These are phyloP conservation scores for Trichoderma gracile DNA, from an alignment of 2,329 filamentous ascomycete species.

Conservation along the genomic window DNA sequence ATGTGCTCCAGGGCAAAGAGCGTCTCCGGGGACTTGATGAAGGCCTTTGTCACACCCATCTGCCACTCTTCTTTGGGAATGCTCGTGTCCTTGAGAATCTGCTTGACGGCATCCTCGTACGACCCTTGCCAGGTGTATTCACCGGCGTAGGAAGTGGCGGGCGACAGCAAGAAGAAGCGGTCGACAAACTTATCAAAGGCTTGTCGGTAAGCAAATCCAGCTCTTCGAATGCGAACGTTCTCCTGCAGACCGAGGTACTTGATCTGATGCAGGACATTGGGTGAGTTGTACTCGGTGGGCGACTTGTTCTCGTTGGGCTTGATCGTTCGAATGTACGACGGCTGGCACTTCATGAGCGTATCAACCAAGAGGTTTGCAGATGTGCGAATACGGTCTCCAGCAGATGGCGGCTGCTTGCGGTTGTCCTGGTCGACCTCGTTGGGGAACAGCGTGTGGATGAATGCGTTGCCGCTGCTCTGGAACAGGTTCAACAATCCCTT, in stretches of 20 bases:
- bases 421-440: constrained; percentile 94
- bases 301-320: constrained; percentile 99
- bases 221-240: constrained; percentile 94
- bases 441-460: constrained; percentile 87
- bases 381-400: constrained; percentile 91
- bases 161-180: constrained; percentile 91
- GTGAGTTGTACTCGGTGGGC: constrained; percentile 83
- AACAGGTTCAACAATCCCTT: constrained; percentile 92
- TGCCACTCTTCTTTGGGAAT: constrained; percentile 96
- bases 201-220: constrained; percentile 95
- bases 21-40: constrained; percentile 97
- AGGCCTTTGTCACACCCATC: constrained; percentile 94
- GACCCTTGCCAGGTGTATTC: constrained; percentile 96
- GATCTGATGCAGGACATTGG: constrained; percentile 95
- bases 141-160: constrained; percentile 92
- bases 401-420: constrained; percentile 87
- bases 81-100: constrained; percentile 94
- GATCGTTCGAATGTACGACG: constrained; percentile 97
- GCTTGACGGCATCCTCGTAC: constrained; percentile 80
- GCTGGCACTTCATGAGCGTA: constrained; percentile 94
- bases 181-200: constrained; percentile 98
- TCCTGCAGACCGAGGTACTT: constrained; percentile 99
- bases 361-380: constrained; percentile 94
- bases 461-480: constrained; percentile 77
- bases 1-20: constrained; percentile 96